phyloP scores from a whole-genome alignment of 306 rosid species.

The Prinsepia uniflora region DNA sequence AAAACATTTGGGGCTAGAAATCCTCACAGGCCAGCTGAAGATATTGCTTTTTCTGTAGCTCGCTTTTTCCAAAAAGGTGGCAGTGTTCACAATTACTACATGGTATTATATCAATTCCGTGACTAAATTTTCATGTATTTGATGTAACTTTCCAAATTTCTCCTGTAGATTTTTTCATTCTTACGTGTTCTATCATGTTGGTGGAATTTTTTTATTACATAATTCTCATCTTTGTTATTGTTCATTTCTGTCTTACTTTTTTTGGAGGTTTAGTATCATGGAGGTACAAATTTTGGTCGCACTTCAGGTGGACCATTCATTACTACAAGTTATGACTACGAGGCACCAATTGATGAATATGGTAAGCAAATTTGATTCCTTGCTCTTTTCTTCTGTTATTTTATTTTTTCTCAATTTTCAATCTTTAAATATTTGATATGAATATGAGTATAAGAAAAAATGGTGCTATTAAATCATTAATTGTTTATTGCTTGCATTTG shows the following conservation, averaged over 20 bases:
- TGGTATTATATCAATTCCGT: conserved; percentile 45
- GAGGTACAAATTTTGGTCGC: conserved; percentile 96
- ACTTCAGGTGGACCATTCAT: conserved; percentile 97
- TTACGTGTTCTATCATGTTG: background rate
- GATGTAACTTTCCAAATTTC: background rate
- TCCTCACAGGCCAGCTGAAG: conserved; percentile 95
- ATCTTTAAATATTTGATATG: background rate
- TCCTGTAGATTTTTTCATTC: conserved; percentile 2
- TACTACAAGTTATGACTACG: conserved; percentile 95
- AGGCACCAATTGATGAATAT: conserved; percentile 94
- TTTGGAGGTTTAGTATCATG: conserved; percentile 64
- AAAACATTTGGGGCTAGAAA: conserved; percentile 88
- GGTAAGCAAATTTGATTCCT: conserved; percentile 38
- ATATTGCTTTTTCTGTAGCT: conserved; percentile 86
- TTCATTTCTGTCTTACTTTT: background rate
- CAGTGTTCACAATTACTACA: conserved; percentile 85
- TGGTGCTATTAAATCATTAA: background rate
- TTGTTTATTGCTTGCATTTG: conserved; percentile 1
- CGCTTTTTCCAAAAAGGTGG: conserved; percentile 98
- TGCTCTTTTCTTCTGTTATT: no score
- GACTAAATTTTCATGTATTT: background rate
- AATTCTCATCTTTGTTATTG: conserved; percentile 8
- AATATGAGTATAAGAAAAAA: background rate
- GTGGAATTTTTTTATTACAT: background rate
- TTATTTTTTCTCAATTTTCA: background rate